phyloP scores from a whole-genome alignment of 441 rosid genomes.

The Euphorbia corollata region DNA sequence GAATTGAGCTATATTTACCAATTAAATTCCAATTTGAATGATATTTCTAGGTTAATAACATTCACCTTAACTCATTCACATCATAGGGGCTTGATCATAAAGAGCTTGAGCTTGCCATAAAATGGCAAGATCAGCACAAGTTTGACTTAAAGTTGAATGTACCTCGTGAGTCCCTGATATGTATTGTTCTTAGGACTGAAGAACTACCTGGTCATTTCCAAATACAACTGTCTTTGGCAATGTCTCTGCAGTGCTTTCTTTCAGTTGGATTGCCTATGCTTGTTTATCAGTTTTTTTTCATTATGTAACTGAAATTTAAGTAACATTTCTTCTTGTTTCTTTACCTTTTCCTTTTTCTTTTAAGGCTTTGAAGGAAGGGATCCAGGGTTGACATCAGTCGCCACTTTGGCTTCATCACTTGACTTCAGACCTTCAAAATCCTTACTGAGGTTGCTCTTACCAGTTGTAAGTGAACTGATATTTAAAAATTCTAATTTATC shows the following conservation, averaged over 20 bases:
- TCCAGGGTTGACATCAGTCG: slow-evolving; percentile 51
- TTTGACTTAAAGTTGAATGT: background rate
- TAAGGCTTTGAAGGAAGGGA: slow-evolving; percentile 62
- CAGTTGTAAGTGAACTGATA: slow-evolving; percentile 48
- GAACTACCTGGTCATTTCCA: background rate
- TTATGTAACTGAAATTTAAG: background rate
- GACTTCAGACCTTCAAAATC: slow-evolving; percentile 75
- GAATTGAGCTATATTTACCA: background rate
- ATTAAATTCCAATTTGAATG: background rate
- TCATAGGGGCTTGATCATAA: background rate
- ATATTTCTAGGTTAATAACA: background rate
- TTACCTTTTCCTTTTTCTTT: slow-evolving; percentile 17
- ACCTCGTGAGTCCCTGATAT: background rate
- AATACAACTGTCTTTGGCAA: background rate
- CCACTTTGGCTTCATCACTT: slow-evolving; percentile 69
- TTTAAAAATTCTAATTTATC: slow-evolving; percentile 1
- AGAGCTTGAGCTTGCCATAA: slow-evolving; percentile 7
- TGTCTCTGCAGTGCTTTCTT: background rate
- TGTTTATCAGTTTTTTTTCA: background rate
- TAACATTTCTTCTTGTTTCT: slow-evolving; percentile 2
- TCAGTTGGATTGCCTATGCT: background rate
- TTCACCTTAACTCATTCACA: background rate
- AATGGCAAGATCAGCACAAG: too few relatives aligned
- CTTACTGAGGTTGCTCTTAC: slow-evolving; percentile 58
- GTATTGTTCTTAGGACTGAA: background rate